A percentile compares a stretch with the other conserved stretches of the same genome.
phyloP scores from a whole-genome alignment of 1,284 basidiomycete species.

The Heterobasidion annosum region DNA sequence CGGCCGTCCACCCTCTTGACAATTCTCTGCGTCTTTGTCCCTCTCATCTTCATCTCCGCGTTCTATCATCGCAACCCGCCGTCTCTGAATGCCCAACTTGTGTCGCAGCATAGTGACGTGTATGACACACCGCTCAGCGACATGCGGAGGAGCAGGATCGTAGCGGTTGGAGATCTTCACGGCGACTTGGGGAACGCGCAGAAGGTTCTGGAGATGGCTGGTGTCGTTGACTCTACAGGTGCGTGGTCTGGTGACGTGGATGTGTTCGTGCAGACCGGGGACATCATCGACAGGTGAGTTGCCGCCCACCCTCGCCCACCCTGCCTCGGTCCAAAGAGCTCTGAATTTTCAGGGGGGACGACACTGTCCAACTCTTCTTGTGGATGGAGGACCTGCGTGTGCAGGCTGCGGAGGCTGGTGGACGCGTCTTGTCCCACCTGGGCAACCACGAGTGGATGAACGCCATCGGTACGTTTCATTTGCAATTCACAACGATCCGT shows the following conservation, averaged over 20 bases:
- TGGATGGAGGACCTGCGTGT: slow-evolving; percentile 79
- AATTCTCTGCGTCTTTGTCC: neutral
- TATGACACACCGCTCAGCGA: neutral
- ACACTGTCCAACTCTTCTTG: slow-evolving; percentile 75
- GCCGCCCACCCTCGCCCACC: neutral
- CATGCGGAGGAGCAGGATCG: slow-evolving; percentile 30
- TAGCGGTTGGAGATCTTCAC: slow-evolving; percentile 79
- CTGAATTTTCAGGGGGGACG: slow-evolving; percentile 55
- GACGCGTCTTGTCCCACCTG: slow-evolving; percentile 65
- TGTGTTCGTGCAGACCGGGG: slow-evolving; percentile 87
- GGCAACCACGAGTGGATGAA: slow-evolving; percentile 96
- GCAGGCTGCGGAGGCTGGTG: slow-evolving; percentile 64
- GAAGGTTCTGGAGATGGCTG: slow-evolving; percentile 69
- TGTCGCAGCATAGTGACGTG: neutral
- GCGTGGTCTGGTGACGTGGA: slow-evolving; percentile 76
- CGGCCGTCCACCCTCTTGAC: neutral
- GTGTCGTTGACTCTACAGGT: slow-evolving; percentile 57
- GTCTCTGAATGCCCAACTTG: neutral
- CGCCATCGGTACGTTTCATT: slow-evolving; percentile 43
- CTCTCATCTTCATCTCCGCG: neutral
- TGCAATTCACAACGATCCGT: neutral
- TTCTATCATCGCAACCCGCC: neutral
- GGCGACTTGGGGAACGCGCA: slow-evolving; percentile 68
- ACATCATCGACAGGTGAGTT: slow-evolving; percentile 78
- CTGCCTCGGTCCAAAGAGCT: neutral